phyloP scores from a whole-genome alignment of 2,329 filamentous ascomycete species.

The Alternaria infectoria region DNA sequence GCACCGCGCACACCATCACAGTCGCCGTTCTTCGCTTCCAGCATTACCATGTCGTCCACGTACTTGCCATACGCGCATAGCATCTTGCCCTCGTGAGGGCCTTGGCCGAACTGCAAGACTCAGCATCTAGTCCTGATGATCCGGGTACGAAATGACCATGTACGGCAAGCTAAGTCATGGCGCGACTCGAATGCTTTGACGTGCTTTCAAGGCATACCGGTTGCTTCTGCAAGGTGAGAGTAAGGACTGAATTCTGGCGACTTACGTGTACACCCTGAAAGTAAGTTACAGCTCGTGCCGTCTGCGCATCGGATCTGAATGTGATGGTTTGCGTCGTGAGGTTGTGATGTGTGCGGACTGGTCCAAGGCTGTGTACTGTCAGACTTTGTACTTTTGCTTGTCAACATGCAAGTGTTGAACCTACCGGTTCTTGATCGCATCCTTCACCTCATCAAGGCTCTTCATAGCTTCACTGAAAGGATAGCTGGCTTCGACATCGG shows the following conservation, averaged over 20 bases:
- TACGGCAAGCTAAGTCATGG: background rate
- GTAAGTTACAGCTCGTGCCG: conserved; percentile 48
- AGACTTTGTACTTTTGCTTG: background rate
- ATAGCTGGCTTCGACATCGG: conserved; percentile 50
- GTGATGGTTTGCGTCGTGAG: conserved; percentile 52
- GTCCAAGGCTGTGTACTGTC: conserved; percentile 41
- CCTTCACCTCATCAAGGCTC: conserved; percentile 42
- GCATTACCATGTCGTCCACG: conserved; percentile 45
- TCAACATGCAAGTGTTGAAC: background rate
- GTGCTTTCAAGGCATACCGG: background rate
- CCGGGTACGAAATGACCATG: background rate
- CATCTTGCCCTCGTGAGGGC: conserved; percentile 49
- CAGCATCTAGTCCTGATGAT: background rate
- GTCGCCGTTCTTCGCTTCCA: conserved; percentile 26
- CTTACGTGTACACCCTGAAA: conserved; percentile 49
- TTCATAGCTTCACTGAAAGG: conserved; percentile 45
- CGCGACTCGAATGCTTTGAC: background rate
- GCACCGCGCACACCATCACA: conserved; percentile 44
- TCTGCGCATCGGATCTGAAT: conserved; percentile 36
- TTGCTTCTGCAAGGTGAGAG: background rate
- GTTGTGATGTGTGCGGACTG: conserved; percentile 51
- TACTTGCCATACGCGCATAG: conserved; percentile 53
- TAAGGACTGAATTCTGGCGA: background rate
- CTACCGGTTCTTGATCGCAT: conserved; percentile 45
- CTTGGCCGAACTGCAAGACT: conserved; percentile 46